These are phyloP conservation scores for Fusarium haematococcum DNA, from an alignment of 2,329 filamentous ascomycete species.

Conservation along the genomic window DNA sequence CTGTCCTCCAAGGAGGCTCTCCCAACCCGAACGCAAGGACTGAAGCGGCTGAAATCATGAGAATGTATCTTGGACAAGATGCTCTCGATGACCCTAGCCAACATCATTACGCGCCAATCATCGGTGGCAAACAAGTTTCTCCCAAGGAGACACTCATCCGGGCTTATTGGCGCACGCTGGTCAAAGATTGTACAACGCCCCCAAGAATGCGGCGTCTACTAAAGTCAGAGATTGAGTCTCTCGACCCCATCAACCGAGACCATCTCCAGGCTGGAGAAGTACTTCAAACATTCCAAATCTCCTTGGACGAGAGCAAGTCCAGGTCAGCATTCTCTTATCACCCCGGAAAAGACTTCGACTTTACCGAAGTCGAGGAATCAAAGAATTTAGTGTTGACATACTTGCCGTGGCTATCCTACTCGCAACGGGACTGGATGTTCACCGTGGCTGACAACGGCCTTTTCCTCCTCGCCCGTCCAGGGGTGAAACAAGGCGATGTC, in stretches of 20 bases:
- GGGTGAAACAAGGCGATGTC: constrained; percentile 6
- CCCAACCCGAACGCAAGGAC: accelerated
- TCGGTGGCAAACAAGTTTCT: not conserved
- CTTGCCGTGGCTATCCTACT: not conserved
- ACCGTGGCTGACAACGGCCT: constrained; percentile 1
- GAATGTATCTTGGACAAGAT: not conserved
- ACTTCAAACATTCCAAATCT: not conserved
- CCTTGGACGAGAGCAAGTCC: not conserved
- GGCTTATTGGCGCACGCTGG: constrained; percentile 22
- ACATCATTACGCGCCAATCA: not conserved
- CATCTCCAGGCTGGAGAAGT: not conserved
- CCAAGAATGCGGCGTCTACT: constrained; percentile 17
- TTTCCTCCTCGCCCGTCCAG: not conserved
- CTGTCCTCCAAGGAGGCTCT: not conserved
- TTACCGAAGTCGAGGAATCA: not conserved
- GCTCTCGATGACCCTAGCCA: not conserved
- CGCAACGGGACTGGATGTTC: not conserved
- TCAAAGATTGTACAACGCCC: constrained; percentile 8
- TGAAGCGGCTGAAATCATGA: not conserved
- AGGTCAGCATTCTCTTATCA: not conserved
- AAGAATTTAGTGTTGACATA: not conserved
- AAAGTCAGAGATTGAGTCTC: not conserved
- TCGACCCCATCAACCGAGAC: not conserved
- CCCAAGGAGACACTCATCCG: not conserved
- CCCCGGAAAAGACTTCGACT: not conserved